phyloP scores from a whole-genome alignment of 352 stramenopile genomes.

The Phytopythium oedochilum region DNA sequence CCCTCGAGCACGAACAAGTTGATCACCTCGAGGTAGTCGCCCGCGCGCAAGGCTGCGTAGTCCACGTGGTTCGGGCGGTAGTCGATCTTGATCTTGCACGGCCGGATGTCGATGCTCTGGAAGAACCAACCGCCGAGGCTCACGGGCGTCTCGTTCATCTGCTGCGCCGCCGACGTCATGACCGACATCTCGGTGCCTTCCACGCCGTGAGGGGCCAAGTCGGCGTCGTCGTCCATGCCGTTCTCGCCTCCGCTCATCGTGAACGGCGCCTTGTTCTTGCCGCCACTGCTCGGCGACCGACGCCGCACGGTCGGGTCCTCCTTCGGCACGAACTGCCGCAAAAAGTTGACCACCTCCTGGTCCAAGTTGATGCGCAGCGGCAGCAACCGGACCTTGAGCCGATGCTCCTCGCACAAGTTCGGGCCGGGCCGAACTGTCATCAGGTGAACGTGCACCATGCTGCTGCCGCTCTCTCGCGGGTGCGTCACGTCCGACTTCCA shows the following conservation, averaged over 20 bases:
- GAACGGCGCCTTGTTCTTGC: slow-evolving; percentile 1
- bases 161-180: slow-evolving; percentile 11
- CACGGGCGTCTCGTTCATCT: slow-evolving; percentile 34
- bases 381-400: slow-evolving; percentile 68
- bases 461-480: slow-evolving; percentile 78
- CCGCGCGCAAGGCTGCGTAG: slow-evolving; percentile 72
- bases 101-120: slow-evolving; percentile 82
- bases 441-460: slow-evolving; percentile 76
- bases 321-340: slow-evolving; percentile 75
- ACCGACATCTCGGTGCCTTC: slow-evolving; percentile 53
- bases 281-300: slow-evolving; percentile 2
- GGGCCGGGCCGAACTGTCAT: slow-evolving; percentile 72
- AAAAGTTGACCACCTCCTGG: slow-evolving; percentile 83
- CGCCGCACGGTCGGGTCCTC: slow-evolving; percentile 25
- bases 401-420: slow-evolving; percentile 81
- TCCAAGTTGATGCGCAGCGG: slow-evolving; percentile 83
- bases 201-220: slow-evolving; percentile 9
- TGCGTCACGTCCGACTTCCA: slow-evolving; percentile 86
- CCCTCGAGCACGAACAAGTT: slow-evolving; percentile 87
- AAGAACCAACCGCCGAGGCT: slow-evolving; percentile 76
- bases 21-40: slow-evolving; percentile 87
- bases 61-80: slow-evolving; percentile 86
- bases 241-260: slow-evolving; percentile 1
- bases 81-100: slow-evolving; percentile 90
- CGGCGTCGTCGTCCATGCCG: slow-evolving; percentile 21